Evolutionary conservation across 192 early-diverging fungal species (phyloP).

Genomic region (Mortierella antarctica): DNA sequence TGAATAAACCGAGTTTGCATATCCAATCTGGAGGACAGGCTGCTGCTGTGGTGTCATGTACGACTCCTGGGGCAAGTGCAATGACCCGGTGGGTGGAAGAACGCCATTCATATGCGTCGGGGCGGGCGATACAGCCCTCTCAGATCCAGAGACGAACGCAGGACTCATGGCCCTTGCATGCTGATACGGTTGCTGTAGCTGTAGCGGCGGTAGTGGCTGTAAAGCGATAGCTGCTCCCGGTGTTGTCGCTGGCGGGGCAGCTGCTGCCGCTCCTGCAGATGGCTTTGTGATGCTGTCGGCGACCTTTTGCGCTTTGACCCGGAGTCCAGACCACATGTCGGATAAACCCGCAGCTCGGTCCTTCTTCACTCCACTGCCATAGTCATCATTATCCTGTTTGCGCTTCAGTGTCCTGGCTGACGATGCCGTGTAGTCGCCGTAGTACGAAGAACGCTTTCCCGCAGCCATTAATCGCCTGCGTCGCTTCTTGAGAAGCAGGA

Average conservation of each 20-base stretch:
- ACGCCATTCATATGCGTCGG: slow-evolving; percentile 14
- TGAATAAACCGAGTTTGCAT: too few relatives aligned
- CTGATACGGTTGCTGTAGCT: background rate
- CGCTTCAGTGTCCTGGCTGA: slow-evolving; percentile 3
- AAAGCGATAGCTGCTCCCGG: background rate
- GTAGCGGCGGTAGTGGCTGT: background rate
- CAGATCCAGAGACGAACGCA: background rate
- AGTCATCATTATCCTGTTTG: background rate
- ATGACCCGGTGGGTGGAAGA: slow-evolving; percentile 1
- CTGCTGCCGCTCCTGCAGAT: background rate
- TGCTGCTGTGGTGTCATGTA: too few relatives aligned
- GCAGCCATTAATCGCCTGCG: slow-evolving; percentile 31
- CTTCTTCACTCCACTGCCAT: background rate
- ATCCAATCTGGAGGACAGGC: too few relatives aligned
- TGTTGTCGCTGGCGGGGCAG: background rate
- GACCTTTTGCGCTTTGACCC: background rate
- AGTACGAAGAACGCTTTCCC: background rate
- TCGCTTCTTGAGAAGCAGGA: slow-evolving; percentile 27
- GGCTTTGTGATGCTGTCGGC: background rate
- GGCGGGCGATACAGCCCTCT: background rate
- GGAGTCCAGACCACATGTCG: background rate
- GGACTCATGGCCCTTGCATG: slow-evolving; percentile 7
- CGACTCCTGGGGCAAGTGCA: background rate
- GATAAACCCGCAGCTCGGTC: background rate
- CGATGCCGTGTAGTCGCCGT: background rate